These are phyloP conservation scores for Athelia psychrophila DNA, from an alignment of 1,284 basidiomycete genomes.

Conservation along the genomic window DNA sequence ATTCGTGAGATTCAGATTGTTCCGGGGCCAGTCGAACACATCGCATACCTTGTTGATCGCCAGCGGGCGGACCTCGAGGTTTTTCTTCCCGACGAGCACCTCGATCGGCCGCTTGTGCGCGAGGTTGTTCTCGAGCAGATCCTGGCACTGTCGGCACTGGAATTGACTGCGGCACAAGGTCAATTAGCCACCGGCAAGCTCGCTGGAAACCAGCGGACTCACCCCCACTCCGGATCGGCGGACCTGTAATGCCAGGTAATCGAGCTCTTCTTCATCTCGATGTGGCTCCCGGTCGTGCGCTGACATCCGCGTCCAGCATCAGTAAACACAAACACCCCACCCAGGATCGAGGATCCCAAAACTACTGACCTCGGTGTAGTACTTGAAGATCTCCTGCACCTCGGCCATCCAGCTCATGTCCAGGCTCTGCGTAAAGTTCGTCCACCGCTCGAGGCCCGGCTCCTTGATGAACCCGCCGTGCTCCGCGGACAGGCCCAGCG, in stretches of 20 bases:
- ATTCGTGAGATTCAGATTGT: background rate
- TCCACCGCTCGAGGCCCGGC: conserved; percentile 70
- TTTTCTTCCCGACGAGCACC: conserved; percentile 97
- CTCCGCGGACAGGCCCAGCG: conserved; percentile 92
- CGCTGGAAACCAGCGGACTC: conserved; percentile 25
- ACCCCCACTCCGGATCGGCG: conserved; percentile 96
- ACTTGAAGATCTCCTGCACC: conserved; percentile 93
- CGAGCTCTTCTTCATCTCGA: conserved; percentile 95
- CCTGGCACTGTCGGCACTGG: conserved; percentile 96
- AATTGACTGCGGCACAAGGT: conserved; percentile 60
- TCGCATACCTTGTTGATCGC: conserved; percentile 83
- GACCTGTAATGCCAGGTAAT: conserved; percentile 98
- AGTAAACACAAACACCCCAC: conserved; percentile 2
- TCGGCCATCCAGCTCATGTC: conserved; percentile 99
- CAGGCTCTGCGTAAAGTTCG: conserved; percentile 85
- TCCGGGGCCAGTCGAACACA: background rate
- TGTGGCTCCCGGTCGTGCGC: conserved; percentile 89
- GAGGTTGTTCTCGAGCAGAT: conserved; percentile 90
- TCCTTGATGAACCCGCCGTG: conserved; percentile 92
- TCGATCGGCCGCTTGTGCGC: conserved; percentile 81
- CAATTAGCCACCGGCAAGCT: no score
- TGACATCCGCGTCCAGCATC: conserved; percentile 1
- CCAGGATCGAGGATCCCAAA: conserved; percentile 1
- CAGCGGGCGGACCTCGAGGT: conserved; percentile 92
- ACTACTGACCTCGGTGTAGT: conserved; percentile 81